Percentiles rank a stretch among this genome's conserved stretches.
phyloP scores from a whole-genome alignment of 2,329 filamentous ascomycete genomes.

The Fusarium nurragi region DNA sequence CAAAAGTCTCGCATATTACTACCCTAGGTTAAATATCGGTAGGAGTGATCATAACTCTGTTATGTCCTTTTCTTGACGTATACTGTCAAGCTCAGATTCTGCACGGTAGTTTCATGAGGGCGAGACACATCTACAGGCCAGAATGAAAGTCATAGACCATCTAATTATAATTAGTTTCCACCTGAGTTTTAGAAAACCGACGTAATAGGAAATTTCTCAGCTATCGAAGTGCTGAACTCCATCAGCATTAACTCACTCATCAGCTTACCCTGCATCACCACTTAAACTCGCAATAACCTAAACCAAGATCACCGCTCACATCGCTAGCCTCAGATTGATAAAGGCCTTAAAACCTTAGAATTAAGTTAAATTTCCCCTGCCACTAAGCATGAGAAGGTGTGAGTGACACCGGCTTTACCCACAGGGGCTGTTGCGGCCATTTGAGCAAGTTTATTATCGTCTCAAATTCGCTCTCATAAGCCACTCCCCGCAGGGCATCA shows the following conservation, averaged over 20 bases:
- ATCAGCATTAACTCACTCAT: neutral
- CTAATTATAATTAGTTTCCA: no score
- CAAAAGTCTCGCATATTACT: no score
- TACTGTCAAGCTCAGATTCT: no score
- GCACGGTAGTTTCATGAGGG: no score
- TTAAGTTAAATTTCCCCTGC: neutral
- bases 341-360: neutral
- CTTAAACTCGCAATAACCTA: neutral
- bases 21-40: no score
- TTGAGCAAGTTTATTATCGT: conserved; percentile 55
- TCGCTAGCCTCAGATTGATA: neutral
- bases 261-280: conserved; percentile 16
- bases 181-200: no score
- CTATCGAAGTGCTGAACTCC: neutral
- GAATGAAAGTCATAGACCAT: no score
- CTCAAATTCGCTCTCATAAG: conserved; percentile 28
- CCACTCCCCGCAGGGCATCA: conserved; percentile 23
- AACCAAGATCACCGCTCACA: neutral
- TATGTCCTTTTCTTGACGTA: no score
- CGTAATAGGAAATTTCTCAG: no score
- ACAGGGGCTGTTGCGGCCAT: conserved; percentile 47
- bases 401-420: neutral
- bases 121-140: no score
- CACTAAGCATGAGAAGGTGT: neutral
- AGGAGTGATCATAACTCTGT: no score